These are phyloP conservation scores for Handroanthus guayacan DNA, from an alignment of 257 asterid genomes.

Conservation along the genomic window DNA sequence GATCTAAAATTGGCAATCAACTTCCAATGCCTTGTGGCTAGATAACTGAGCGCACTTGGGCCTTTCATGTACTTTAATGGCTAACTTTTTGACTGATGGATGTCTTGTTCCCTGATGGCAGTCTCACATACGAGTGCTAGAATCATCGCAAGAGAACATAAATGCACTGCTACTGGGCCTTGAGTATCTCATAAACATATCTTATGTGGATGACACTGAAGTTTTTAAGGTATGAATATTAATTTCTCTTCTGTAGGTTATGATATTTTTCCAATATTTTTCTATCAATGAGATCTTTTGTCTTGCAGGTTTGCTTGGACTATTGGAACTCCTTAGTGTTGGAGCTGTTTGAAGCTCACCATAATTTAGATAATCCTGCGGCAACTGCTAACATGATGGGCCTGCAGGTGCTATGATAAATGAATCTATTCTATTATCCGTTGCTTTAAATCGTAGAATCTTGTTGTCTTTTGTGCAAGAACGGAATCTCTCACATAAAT, in stretches of 20 bases:
- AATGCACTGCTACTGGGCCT: conserved; percentile 77
- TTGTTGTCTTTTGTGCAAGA: conserved; percentile 10
- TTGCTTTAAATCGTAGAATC: conserved; percentile 7
- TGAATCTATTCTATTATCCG: conserved; percentile 8
- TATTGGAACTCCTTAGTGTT: conserved; percentile 91
- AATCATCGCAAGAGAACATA: conserved; percentile 78
- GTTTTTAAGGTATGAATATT: conserved; percentile 82
- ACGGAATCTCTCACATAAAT: conserved; percentile 7
- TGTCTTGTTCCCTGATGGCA: conserved; percentile 45
- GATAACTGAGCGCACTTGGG: conserved; percentile 3
- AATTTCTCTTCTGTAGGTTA: conserved; percentile 1
- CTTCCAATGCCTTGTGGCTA: conserved; percentile 5
- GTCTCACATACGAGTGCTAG: conserved; percentile 90
- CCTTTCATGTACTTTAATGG: conserved; percentile 9
- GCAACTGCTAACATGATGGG: conserved; percentile 78
- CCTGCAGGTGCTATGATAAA: conserved; percentile 62
- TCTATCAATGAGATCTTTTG: conserved; percentile 25
- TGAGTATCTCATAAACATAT: conserved; percentile 86
- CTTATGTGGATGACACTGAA: conserved; percentile 97
- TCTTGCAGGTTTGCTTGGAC: conserved; percentile 90
- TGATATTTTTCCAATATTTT: background rate
- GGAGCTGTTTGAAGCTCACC: conserved; percentile 94
- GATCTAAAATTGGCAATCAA: background rate
- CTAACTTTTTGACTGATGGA: conserved; percentile 23
- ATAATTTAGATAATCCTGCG: conserved; percentile 71